phyloP scores from a whole-genome alignment of 306 rosid genomes.

The Cucumis cinereus region DNA sequence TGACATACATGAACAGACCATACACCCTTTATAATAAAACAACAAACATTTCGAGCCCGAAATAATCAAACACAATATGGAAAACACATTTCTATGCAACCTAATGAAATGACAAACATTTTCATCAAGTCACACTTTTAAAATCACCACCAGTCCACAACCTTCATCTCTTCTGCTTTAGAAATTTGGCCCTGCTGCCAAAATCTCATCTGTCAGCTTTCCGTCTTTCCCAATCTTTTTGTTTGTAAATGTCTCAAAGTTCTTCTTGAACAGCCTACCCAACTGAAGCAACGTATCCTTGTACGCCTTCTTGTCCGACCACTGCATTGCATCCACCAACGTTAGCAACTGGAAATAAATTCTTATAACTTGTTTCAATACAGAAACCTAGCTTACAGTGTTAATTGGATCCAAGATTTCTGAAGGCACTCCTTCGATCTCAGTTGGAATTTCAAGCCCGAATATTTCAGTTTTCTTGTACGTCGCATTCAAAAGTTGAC shows the following conservation, averaged over 20 bases:
- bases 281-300: slow-evolving; percentile 45
- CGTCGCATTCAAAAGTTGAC: slow-evolving; percentile 41
- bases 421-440: slow-evolving; percentile 66
- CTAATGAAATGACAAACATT: neutral
- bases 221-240: slow-evolving; percentile 48
- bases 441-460: slow-evolving; percentile 69
- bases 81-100: neutral
- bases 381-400: slow-evolving; percentile 38
- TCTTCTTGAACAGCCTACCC: slow-evolving; percentile 58
- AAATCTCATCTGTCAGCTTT: slow-evolving; percentile 56
- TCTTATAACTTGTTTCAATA: neutral
- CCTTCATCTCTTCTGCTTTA: slow-evolving; percentile 7
- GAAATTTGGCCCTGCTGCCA: slow-evolving; percentile 68
- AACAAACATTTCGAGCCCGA: neutral
- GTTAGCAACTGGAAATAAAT: neutral
- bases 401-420: slow-evolving; percentile 66
- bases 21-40: neutral
- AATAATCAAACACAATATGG: neutral
- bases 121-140: neutral
- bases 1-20: neutral
- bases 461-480: slow-evolving; percentile 54
- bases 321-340: slow-evolving; percentile 22
- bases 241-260: slow-evolving; percentile 48
- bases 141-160: neutral
- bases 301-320: slow-evolving; percentile 56